A percentile compares a stretch with the other conserved stretches of the same genome.
These are phyloP conservation scores for Gaertneriomyces sp. DNA, from an alignment of 192 early-diverging fungal species.

Conservation along the genomic window DNA sequence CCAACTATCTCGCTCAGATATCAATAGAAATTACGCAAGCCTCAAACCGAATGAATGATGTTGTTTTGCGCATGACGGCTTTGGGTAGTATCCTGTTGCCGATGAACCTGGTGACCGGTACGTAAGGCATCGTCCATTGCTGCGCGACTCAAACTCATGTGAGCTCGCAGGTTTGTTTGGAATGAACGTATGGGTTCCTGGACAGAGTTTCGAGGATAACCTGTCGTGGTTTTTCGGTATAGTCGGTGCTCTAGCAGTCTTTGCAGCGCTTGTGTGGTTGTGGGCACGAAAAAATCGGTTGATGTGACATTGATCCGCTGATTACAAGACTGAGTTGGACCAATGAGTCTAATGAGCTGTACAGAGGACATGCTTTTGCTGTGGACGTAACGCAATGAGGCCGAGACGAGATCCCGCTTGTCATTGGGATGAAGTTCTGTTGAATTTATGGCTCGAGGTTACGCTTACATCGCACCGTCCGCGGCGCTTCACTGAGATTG, in stretches of 20 bases:
- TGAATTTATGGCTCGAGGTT: no score
- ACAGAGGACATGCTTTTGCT: no score
- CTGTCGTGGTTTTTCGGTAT: slow-evolving; percentile 47
- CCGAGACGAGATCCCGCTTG: no score
- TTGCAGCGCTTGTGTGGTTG: slow-evolving; percentile 21
- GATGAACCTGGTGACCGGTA: slow-evolving; percentile 80
- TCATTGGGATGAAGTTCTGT: no score
- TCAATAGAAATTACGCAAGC: slow-evolving; percentile 61
- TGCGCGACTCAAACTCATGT: not conserved
- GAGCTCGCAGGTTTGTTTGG: slow-evolving; percentile 9
- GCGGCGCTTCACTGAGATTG: no score
- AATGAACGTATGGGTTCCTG: slow-evolving; percentile 18
- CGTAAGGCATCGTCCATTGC: not conserved
- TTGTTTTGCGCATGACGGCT: slow-evolving; percentile 81
- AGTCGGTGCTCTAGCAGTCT: slow-evolving; percentile 26
- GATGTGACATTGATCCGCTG: not conserved
- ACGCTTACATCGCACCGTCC: no score
- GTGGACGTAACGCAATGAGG: no score
- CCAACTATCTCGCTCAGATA: slow-evolving; percentile 78
- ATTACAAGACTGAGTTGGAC: no score
- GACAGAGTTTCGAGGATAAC: slow-evolving; percentile 23
- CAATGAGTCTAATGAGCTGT: no score
- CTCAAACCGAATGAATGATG: slow-evolving; percentile 51
- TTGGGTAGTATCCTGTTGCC: slow-evolving; percentile 86
- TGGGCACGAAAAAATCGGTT: slow-evolving; percentile 23